Conservation (phyloP, 768 basidiomycete genomes). For the Psilocybe cyanescens region DNA sequence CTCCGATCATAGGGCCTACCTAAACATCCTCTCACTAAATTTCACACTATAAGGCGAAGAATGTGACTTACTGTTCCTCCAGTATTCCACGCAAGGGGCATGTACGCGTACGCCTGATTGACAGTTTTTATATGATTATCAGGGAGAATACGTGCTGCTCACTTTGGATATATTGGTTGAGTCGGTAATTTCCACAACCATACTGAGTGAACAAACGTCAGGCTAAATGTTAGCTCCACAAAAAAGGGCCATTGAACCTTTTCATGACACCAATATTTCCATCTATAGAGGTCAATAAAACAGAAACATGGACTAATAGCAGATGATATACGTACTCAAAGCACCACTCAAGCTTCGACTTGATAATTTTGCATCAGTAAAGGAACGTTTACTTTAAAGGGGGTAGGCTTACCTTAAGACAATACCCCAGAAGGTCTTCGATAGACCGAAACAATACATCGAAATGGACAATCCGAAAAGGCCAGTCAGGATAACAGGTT, state of each 20-base stretch:
- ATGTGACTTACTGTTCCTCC: conserved; percentile 39
- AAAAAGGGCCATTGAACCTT: conserved; percentile 27
- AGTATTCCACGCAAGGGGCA: conserved; percentile 56
- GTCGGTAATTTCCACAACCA: conserved; percentile 76
- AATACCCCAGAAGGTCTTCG: conserved; percentile 67
- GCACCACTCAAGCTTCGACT: conserved; percentile 76
- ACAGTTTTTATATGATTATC: not conserved
- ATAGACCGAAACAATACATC: conserved; percentile 78
- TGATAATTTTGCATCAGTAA: not conserved
- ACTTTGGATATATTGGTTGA: conserved; percentile 67
- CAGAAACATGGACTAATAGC: not conserved
- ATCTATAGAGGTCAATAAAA: conserved; percentile 30
- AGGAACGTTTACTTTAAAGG: not conserved
- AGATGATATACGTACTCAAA: conserved; percentile 47
- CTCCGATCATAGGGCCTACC: conserved; percentile 61
- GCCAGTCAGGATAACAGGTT: conserved; percentile 72
- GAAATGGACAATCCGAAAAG: conserved; percentile 66
- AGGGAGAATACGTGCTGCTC: conserved; percentile 5
- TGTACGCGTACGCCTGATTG: conserved; percentile 60
- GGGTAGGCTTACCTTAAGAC: conserved; percentile 43
- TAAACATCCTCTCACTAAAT: conserved; percentile 16
- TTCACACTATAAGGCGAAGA: not conserved
- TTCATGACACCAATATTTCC: conserved; percentile 74
- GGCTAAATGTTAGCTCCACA: not conserved
- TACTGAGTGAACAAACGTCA: conserved; percentile 39